Evolutionary conservation across 768 basidiomycete species (phyloP), one percentile per base, ranked within the genome.

Genomic region (Pholiota molesta): DNA sequence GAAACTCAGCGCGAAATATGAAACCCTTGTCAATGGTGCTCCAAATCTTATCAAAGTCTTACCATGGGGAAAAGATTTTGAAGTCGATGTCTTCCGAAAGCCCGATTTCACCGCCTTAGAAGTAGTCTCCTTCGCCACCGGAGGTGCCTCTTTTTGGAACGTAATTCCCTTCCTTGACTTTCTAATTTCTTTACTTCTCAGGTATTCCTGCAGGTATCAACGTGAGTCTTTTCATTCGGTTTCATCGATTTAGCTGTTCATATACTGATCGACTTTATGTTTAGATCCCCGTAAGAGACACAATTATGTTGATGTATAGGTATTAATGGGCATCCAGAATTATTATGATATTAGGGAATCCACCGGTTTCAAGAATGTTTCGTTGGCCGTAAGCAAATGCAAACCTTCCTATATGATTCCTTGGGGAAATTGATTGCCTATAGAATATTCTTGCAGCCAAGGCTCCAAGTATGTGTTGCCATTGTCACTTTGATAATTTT

Each of bases 201-300:
- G 90, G 89, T n/a, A 93, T 94, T 58, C 93, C 94, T 19, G 88
- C 83, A 67, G 93, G 94, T 55, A 94, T 94, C 62, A 94, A 95
- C 71, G 89, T 91, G 69, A 64, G 84, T 57, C 17, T 13, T 26
- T 23, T 57, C 16, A 11, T 21, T 23, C 10, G 13, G 21, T 68
- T 58, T 40, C 23, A 29, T 33, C 60, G 6, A 23, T 59, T 33
- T 19, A 17, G 17, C 45, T 57, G 45, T 59, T 13, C 54, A 47
- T 40, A 45, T 37, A 29, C 21, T 62, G 23, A 53, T 52, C 35
- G 39, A 31, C 56, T 52, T n/a, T 16, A 62, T 52, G 14, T 49
- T 35, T 62, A 91, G 87, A 91, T 91, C 69, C 89, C 90, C 45
- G 86, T 87, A 70, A 72, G 80, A 71, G 35, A 37, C 3, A 19